A percentile compares a stretch with the other conserved stretches of the same genome.
These are phyloP conservation scores for Allomyces javanicus DNA, from an alignment of 192 early-diverging fungal genomes.

Conservation along the genomic window DNA sequence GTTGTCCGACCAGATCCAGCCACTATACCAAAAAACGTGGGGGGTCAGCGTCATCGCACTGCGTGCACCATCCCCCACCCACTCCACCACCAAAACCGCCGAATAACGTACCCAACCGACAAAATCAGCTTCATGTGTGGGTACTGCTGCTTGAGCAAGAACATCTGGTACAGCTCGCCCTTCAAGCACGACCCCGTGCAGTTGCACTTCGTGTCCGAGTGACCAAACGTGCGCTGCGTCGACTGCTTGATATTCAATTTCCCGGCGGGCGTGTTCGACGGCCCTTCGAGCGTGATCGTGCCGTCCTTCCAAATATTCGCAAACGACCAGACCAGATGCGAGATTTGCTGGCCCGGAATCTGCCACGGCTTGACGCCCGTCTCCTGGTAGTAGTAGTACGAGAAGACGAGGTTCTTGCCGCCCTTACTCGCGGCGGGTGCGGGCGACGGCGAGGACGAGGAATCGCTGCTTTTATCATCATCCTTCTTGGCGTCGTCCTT, in stretches of 20 bases:
- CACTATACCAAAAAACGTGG: background rate
- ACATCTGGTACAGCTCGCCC: slow-evolving; percentile 1
- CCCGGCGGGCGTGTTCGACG: background rate
- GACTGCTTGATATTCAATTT: background rate
- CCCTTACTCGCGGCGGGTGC: no score
- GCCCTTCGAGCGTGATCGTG: background rate
- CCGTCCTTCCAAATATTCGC: background rate
- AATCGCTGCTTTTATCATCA: no score
- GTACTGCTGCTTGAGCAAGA: slow-evolving; percentile 5
- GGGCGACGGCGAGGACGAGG: background rate
- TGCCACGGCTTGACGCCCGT: background rate
- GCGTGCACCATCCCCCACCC: no score
- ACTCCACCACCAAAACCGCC: no score
- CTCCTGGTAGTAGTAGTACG: background rate
- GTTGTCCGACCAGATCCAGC: slow-evolving; percentile 1
- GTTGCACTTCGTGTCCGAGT: background rate
- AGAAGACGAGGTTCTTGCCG: background rate
- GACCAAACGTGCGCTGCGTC: background rate
- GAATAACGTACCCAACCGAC: slow-evolving; percentile 1
- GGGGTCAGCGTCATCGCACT: background rate
- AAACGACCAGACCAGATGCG: background rate
- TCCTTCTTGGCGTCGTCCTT: no score
- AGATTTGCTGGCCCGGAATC: background rate
- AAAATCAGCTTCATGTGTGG: slow-evolving; percentile 3
- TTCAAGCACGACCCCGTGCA: background rate